Percentiles rank a stretch among this genome's conserved stretches.
These are phyloP conservation scores for Gaeumannomyces sp. DNA, from an alignment of 2,329 filamentous ascomycete genomes.

Conservation along the genomic window DNA sequence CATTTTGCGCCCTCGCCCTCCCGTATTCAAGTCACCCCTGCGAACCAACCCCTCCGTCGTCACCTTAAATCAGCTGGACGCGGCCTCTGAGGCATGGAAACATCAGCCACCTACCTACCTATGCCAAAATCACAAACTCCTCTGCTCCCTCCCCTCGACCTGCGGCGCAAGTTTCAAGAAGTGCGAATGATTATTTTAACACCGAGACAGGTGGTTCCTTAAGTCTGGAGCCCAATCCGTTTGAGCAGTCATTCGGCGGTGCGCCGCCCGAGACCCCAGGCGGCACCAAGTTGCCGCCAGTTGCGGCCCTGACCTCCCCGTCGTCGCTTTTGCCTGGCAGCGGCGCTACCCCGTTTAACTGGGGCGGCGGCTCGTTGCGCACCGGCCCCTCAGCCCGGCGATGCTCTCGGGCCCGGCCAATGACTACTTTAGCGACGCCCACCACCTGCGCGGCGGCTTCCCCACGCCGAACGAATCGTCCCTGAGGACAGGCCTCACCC, in stretches of 20 bases:
- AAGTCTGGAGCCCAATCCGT: conserved; percentile 87
- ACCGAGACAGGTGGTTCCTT: conserved; percentile 49
- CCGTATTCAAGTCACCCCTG: too few species aligned
- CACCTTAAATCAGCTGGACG: background rate
- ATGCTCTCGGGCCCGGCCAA: conserved; percentile 85
- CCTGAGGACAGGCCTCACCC: conserved; percentile 82
- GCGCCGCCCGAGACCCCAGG: conserved; percentile 72
- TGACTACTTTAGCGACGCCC: conserved; percentile 83
- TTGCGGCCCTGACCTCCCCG: conserved; percentile 86
- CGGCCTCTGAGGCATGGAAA: background rate
- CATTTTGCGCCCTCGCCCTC: too few species aligned
- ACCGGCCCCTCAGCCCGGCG: conserved; percentile 88
- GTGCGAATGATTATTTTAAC: conserved; percentile 65
- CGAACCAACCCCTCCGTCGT: background rate
- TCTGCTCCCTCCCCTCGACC: conserved; percentile 67
- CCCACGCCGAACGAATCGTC: conserved; percentile 96
- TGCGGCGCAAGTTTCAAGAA: conserved; percentile 30
- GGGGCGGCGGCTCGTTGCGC: conserved; percentile 76
- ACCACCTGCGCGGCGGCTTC: conserved; percentile 74
- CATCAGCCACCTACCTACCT: conserved; percentile 40
- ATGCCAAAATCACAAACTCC: conserved; percentile 56
- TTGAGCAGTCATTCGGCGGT: conserved; percentile 84
- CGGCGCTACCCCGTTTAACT: conserved; percentile 68
- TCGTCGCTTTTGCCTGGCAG: conserved; percentile 71
- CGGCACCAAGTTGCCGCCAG: conserved; percentile 75